A percentile compares a stretch with the other conserved stretches of the same genome.
Conservation (phyloP, 352 stramenopile genomes). For the Phytophthora pluvialis region DNA sequence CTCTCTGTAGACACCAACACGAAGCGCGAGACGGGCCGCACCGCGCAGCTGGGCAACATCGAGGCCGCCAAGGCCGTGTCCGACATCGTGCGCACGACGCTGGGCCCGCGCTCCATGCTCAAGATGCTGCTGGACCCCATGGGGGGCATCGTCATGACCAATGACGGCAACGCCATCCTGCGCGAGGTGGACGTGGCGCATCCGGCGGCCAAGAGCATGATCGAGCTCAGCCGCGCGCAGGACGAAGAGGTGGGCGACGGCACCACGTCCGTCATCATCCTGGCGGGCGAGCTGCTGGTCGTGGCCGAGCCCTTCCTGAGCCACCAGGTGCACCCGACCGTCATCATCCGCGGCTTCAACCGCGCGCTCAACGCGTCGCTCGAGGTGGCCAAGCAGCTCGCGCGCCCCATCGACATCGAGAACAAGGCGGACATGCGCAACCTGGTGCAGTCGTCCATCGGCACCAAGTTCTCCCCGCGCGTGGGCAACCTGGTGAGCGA, state of each 20-base stretch:
- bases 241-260: slow-evolving; percentile 99
- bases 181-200: slow-evolving; percentile 98
- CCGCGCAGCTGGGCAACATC: slow-evolving; percentile 99
- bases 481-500: slow-evolving; percentile 98
- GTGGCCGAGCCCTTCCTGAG: slow-evolving; percentile 97
- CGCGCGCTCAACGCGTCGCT: slow-evolving; percentile 87
- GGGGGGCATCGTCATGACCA: slow-evolving; percentile 99
- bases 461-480: slow-evolving; percentile 98
- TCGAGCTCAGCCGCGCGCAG: slow-evolving; percentile 98
- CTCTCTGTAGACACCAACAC: slow-evolving; percentile 93
- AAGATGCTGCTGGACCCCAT: slow-evolving; percentile 99
- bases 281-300: slow-evolving; percentile 97
- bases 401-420: slow-evolving; percentile 94
- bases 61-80: slow-evolving; percentile 96
- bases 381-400: slow-evolving; percentile 93
- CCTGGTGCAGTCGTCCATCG: slow-evolving; percentile 97
- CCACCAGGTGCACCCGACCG: slow-evolving; percentile 98
- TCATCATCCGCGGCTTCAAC: slow-evolving; percentile 97
- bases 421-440: slow-evolving; percentile 96
- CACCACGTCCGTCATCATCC: slow-evolving; percentile 99
- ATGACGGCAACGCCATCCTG: slow-evolving; percentile 99
- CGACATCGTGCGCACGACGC: slow-evolving; percentile 99
- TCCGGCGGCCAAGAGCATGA: slow-evolving; percentile 99
- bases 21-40: slow-evolving; percentile 97
- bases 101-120: slow-evolving; percentile 98